Evolutionary conservation across 2,329 filamentous ascomycete species (phyloP).

Genomic region (Paecilomyces fulvus): DNA sequence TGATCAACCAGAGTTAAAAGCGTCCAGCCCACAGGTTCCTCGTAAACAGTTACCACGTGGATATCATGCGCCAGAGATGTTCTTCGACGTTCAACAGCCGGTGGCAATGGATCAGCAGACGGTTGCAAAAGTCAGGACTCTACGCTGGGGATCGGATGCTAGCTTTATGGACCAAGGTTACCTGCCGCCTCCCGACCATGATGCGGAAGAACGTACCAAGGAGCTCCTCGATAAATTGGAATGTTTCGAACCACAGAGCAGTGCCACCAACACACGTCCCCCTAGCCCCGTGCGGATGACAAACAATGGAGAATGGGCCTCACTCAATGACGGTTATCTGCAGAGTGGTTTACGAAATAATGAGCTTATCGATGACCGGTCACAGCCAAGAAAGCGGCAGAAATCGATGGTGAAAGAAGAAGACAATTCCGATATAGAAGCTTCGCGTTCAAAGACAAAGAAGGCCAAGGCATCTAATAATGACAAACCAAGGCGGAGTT

Average conservation of each 20-base stretch:
- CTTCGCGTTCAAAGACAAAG: conserved; percentile 31
- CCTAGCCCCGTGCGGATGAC: conserved; percentile 43
- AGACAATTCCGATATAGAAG: conserved; percentile 28
- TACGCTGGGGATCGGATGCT: conserved; percentile 63
- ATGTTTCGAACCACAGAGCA: conserved; percentile 50
- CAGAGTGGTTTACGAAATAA: conserved; percentile 7
- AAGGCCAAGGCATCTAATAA: conserved; percentile 40
- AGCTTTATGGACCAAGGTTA: conserved; percentile 56
- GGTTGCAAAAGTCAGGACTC: conserved; percentile 30
- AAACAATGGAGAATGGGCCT: conserved; percentile 10
- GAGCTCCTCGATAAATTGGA: conserved; percentile 49
- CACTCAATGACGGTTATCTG: conserved; percentile 4
- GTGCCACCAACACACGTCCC: conserved; percentile 51
- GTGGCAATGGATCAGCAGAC: conserved; percentile 28
- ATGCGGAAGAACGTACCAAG: conserved; percentile 49
- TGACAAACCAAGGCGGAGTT: conserved; percentile 22
- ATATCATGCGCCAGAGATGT: conserved; percentile 30
- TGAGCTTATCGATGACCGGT: conserved; percentile 14
- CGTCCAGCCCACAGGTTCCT: conserved; percentile 7
- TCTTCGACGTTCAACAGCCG: conserved; percentile 28
- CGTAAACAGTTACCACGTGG: conserved; percentile 19
- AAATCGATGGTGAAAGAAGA: conserved; percentile 30
- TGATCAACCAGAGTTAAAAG: conserved; percentile 7
- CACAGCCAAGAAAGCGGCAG: conserved; percentile 24
- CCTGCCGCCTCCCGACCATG: conserved; percentile 46